Percentiles rank a stretch among this genome's conserved stretches.
Evolutionary conservation across 2,329 filamentous ascomycete genomes (phyloP).

Genomic region (Colletotrichum sp.): DNA sequence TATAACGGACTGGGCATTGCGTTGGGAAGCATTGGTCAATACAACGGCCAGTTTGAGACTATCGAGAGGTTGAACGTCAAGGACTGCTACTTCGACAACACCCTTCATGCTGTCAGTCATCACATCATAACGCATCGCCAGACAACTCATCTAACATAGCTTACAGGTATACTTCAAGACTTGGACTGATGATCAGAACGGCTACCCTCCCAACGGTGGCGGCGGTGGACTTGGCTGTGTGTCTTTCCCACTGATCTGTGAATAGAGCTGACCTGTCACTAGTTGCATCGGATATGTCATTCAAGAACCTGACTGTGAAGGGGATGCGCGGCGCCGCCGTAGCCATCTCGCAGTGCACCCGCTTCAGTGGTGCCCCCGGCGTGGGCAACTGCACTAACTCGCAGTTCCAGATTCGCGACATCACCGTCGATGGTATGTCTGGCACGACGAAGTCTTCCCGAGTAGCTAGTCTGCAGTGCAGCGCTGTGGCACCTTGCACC

Average conservation of each 20-base stretch:
- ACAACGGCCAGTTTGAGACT: constrained; percentile 44
- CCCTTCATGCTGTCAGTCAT: constrained; percentile 36
- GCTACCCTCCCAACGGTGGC: constrained; percentile 53
- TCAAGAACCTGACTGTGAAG: constrained; percentile 11
- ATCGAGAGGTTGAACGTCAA: constrained; percentile 44
- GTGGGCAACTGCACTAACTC: constrained; percentile 38
- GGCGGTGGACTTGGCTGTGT: constrained; percentile 51
- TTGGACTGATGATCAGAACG: constrained; percentile 49
- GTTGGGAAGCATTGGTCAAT: constrained; percentile 54
- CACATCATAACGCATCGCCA: not conserved
- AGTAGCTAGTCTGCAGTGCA: constrained; percentile 4
- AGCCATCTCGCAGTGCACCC: constrained; percentile 36
- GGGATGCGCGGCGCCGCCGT: constrained; percentile 26
- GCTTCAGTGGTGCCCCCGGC: constrained; percentile 29
- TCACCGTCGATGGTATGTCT: constrained; percentile 20
- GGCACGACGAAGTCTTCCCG: constrained; percentile 7
- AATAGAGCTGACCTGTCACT: not conserved
- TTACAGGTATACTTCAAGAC: constrained; percentile 53
- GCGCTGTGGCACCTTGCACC: not conserved
- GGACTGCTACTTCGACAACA: constrained; percentile 43
- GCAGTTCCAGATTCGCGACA: constrained; percentile 32
- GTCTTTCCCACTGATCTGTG: not conserved
- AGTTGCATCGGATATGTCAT: constrained; percentile 7
- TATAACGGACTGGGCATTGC: constrained; percentile 48
- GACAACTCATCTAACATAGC: constrained; percentile 24